Evolutionary conservation across 768 basidiomycete species (phyloP), one percentile per base, ranked within the genome.

Genomic region (Suillus americanus): DNA sequence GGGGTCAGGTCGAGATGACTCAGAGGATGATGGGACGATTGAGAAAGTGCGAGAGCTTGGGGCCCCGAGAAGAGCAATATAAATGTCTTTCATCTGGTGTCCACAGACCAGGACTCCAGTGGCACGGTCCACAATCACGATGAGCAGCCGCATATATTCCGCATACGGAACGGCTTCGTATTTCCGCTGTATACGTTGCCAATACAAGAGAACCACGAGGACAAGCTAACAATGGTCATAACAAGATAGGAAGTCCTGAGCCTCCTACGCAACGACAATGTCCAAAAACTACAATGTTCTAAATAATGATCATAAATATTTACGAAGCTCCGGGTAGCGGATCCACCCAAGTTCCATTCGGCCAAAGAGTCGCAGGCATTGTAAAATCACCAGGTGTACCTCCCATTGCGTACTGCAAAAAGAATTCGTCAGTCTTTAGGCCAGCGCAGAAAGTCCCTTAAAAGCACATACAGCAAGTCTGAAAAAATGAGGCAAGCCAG

Each of bases 321-420:
- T 69, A 79, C 33, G 90, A 88, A 57, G 89, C 81, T n/a, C 93
- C 94, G 13, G 86, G 80, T 23, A 80, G 75, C 28, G 94, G 87
- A 72, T 92, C 83, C 50, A 86, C 81, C 91, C 91, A 95, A 18
- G 91, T 92, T 60, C 90, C 90, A 73, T 95, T 94, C 3, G 88
- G 85, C 81, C 86, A 89, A 60, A 91, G 77, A 4, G 84, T 87
- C 8, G 90, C 92, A 7, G 92, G 82, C 80, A 84, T 90, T 0
- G 94, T 93, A 69, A 90, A 95, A 75, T 94, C 92, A 18, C 91
- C 92, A 13, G 83, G 72, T 20, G 68, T 70, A 20, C 80, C 82
- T 2, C 74, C 69, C 18, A 71, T 82, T 20, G 79, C 82, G 62
- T 83, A 86, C 88, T 90, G 71, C 35, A 61, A 23, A 23, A 41